Evolutionary conservation across 257 asterid genomes (phyloP).

Genomic region (Cinchona pubescens): DNA sequence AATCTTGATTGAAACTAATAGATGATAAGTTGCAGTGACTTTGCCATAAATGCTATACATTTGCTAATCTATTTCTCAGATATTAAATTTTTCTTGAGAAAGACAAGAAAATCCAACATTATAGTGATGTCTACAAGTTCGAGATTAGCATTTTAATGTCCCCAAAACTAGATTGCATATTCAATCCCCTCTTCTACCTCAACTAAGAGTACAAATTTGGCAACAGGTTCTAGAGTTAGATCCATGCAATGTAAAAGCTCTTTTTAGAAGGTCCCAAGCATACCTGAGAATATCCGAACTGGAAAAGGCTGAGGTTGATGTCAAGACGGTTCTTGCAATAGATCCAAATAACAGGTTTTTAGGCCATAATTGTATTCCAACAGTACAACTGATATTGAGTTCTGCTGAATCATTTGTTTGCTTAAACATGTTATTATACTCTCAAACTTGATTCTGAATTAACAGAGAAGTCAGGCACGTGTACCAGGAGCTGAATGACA

Average conservation of each 20-base stretch:
- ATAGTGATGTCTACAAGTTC: background rate
- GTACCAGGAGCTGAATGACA: slow-evolving; percentile 43
- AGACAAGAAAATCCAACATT: background rate
- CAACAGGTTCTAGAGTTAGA: slow-evolving; percentile 49
- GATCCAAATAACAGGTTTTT: slow-evolving; percentile 57
- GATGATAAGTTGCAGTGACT: no score
- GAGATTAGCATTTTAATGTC: background rate
- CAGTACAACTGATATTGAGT: background rate
- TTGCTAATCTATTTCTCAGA: background rate
- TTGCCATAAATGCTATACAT: no score
- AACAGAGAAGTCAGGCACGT: slow-evolving; percentile 51
- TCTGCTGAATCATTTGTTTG: background rate
- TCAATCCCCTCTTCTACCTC: background rate
- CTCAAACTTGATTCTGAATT: slow-evolving; percentile 6
- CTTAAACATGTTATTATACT: background rate
- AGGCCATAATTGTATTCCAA: background rate
- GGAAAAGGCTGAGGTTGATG: slow-evolving; percentile 53
- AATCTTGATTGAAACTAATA: no score
- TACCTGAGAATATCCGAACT: slow-evolving; percentile 39
- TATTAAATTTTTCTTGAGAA: background rate
- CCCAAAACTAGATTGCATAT: background rate
- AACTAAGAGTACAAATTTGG: background rate
- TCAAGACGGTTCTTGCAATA: slow-evolving; percentile 34
- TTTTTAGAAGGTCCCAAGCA: slow-evolving; percentile 60
- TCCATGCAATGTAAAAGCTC: slow-evolving; percentile 47